Conservation (phyloP, 192 early-diverging fungal species). For the Coemansia sp. region DNA sequence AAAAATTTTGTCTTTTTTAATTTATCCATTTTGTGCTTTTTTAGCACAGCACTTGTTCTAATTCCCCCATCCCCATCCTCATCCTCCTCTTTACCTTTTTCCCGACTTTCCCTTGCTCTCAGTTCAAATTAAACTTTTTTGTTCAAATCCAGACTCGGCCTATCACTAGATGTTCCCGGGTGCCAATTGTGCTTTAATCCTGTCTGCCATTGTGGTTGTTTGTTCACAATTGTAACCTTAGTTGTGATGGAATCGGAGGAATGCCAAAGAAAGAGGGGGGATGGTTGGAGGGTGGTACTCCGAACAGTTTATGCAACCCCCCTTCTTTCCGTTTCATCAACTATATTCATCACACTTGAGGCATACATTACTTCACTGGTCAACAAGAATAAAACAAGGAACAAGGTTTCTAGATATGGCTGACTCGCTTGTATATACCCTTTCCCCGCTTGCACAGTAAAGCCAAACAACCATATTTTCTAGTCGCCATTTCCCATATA, state of each 20-base stretch:
- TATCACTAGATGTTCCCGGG: background rate
- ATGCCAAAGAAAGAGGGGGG: background rate
- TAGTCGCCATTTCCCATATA: conserved; percentile 2
- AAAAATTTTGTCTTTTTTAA: conserved; percentile 1
- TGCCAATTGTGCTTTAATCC: too few species aligned
- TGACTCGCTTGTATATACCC: conserved; percentile 1
- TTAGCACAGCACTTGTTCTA: background rate
- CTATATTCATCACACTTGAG: background rate
- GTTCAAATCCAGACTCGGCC: background rate
- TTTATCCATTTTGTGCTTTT: background rate
- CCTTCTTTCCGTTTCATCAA: background rate
- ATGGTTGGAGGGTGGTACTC: background rate
- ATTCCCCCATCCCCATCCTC: background rate
- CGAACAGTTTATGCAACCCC: background rate
- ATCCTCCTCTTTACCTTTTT: too few species aligned
- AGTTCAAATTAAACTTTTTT: too few species aligned
- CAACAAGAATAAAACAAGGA: background rate
- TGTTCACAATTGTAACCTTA: background rate
- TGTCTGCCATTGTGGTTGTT: background rate
- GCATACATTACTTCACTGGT: background rate
- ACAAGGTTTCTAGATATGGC: background rate
- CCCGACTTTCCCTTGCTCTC: too few species aligned
- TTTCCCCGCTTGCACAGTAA: background rate
- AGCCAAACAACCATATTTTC: background rate
- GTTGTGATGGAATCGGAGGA: background rate